Percentiles rank a stretch among this genome's conserved stretches.
phyloP scores from a whole-genome alignment of 176 grass and related monocot genomes.

The Cenchrus americanus region DNA sequence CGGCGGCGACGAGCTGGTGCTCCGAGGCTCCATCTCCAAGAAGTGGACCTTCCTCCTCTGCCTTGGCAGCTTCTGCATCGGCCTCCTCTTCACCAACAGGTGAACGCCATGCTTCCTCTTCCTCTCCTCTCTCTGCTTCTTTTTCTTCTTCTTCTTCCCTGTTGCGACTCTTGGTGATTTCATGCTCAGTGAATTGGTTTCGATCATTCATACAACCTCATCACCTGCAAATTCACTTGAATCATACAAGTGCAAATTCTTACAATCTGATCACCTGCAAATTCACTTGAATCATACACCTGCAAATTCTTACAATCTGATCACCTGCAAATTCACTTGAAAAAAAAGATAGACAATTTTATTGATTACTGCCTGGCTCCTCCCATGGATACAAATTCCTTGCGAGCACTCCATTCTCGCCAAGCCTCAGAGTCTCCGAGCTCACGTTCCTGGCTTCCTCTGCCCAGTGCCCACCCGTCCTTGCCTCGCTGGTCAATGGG shows the following conservation, averaged over 20 bases:
- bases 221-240: not conserved
- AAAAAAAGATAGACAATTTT: not conserved
- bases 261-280: constrained; percentile 31
- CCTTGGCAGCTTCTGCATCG: constrained; percentile 80
- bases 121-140: not conserved
- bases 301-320: constrained; percentile 33
- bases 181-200: not conserved
- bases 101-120: constrained; percentile 1
- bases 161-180: not conserved
- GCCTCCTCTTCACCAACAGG: constrained; percentile 92
- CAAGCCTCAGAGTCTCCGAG: not conserved
- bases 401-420: not conserved
- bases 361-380: not conserved
- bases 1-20: constrained; percentile 33
- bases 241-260: not conserved
- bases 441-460: not conserved
- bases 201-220: constrained; percentile 26
- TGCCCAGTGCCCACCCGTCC: not conserved
- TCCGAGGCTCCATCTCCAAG: constrained; percentile 53
- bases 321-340: not conserved
- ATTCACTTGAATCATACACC: not conserved
- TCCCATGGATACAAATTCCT: not conserved
- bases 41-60: constrained; percentile 76
- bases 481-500: constrained; percentile 20
- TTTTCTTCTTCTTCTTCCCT: not conserved